Conservation (phyloP, 345 rosid genomes). For the Corchorus olitorius region DNA sequence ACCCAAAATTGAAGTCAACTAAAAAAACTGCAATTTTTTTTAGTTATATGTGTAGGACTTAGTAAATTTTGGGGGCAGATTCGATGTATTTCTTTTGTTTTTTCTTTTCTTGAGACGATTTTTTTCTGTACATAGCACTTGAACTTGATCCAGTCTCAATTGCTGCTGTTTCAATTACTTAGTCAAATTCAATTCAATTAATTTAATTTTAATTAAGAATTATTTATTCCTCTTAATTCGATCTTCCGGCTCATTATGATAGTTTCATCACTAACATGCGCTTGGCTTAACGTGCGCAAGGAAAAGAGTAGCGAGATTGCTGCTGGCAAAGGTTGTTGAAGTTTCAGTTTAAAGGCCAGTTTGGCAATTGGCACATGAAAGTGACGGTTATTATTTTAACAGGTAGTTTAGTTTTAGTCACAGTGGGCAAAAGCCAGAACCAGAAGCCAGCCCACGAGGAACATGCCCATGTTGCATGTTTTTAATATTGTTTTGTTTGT, state of each 20-base stretch:
- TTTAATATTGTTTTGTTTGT: not conserved
- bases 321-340: not conserved
- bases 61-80: conserved; percentile 10
- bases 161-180: not conserved
- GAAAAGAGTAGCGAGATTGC: not conserved
- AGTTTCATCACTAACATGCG: not conserved
- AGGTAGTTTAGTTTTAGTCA: not conserved
- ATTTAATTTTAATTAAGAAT: not conserved
- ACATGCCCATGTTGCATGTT: conserved; percentile 3
- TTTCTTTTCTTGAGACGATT: not conserved
- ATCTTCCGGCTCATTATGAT: not conserved
- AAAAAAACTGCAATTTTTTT: conserved; percentile 1
- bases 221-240: not conserved
- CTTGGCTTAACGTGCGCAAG: not conserved
- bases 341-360: not conserved
- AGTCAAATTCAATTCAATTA: conserved; percentile 21
- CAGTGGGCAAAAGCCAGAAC: not conserved
- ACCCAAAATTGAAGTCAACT: conserved; percentile 23
- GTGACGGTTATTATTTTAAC: not conserved
- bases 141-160: conserved; percentile 14
- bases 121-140: conserved; percentile 23
- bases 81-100: not conserved
- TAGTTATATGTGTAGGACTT: not conserved
- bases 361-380: too few relatives aligned
- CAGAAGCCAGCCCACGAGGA: not conserved